These are phyloP conservation scores for Gaeumannomyces sp. DNA, from an alignment of 2,329 filamentous ascomycete species.

Conservation along the genomic window DNA sequence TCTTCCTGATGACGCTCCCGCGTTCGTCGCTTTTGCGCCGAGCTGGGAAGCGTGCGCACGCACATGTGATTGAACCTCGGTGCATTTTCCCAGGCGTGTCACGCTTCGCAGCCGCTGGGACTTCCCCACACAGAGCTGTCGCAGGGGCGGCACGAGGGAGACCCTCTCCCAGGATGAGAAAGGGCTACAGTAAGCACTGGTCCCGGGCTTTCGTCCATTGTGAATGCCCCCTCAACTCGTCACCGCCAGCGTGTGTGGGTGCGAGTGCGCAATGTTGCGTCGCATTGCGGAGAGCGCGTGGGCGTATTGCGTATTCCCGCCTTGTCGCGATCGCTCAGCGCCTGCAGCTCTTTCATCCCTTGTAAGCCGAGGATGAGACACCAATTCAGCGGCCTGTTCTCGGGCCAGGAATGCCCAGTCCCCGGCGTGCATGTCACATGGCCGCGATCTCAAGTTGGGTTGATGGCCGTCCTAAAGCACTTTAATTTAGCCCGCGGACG, in stretches of 20 bases:
- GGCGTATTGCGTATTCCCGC: neutral
- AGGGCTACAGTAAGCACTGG: too few relatives aligned
- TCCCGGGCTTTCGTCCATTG: too few relatives aligned
- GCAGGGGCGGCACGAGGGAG: neutral
- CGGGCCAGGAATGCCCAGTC: neutral
- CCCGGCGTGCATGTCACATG: neutral
- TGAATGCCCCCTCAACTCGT: neutral
- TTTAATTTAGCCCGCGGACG: neutral
- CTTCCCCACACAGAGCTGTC: constrained; percentile 5
- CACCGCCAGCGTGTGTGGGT: neutral
- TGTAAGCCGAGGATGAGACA: too few relatives aligned
- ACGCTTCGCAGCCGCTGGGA: neutral
- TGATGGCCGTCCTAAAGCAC: neutral
- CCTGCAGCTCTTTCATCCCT: neutral
- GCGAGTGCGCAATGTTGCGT: neutral
- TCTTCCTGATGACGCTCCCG: neutral
- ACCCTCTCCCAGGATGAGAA: neutral
- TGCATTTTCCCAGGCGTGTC: constrained; percentile 4
- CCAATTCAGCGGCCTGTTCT: neutral
- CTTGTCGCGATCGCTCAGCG: neutral
- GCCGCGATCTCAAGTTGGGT: neutral
- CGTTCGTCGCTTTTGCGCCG: neutral
- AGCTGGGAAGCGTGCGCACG: neutral
- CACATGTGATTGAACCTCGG: constrained; percentile 12
- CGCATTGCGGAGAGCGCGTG: neutral